A percentile compares a stretch with the other conserved stretches of the same genome.
Conservation (phyloP, 2,329 filamentous ascomycete species). For the Cryphonectria japonica region DNA sequence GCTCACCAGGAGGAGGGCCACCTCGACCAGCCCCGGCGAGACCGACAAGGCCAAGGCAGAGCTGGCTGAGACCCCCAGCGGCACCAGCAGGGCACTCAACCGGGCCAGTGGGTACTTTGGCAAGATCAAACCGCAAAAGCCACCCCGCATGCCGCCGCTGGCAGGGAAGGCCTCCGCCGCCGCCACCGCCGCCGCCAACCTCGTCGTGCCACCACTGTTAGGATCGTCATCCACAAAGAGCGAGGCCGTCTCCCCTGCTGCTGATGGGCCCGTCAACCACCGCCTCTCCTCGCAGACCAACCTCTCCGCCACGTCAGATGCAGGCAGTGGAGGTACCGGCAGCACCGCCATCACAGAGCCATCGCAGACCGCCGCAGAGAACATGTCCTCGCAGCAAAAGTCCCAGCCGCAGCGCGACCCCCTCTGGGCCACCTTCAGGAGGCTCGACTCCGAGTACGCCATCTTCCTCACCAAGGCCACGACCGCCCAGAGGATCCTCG, state of each 20-base stretch:
- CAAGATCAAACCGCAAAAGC: constrained; percentile 53
- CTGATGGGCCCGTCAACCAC: constrained; percentile 20
- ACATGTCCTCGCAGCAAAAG: constrained; percentile 11
- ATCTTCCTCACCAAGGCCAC: constrained; percentile 74
- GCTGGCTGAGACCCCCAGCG: constrained; percentile 43
- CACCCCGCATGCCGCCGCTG: constrained; percentile 40
- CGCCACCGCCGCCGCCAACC: constrained; percentile 35
- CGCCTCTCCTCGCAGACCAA: constrained; percentile 49
- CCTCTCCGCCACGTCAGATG: constrained; percentile 27
- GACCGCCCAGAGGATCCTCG: constrained; percentile 70
- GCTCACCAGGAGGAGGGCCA: constrained; percentile 38
- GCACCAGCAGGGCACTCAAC: constrained; percentile 44
- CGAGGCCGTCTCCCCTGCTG: constrained; percentile 27
- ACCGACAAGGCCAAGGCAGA: constrained; percentile 38
- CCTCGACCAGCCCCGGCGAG: constrained; percentile 33
- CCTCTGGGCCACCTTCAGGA: constrained; percentile 59
- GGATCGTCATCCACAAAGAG: constrained; percentile 25
- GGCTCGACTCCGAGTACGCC: constrained; percentile 52
- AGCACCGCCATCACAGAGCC: constrained; percentile 28
- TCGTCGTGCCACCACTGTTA: constrained; percentile 21
- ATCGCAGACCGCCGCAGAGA: constrained; percentile 28
- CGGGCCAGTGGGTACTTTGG: constrained; percentile 54
- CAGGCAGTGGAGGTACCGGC: constrained; percentile 25
- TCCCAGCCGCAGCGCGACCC: constrained; percentile 48
- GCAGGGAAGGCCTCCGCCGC: constrained; percentile 35